A percentile compares a stretch with the other conserved stretches of the same genome.
These are phyloP conservation scores for Xanthoconium purpureum DNA, from an alignment of 768 basidiomycete genomes.

Conservation along the genomic window DNA sequence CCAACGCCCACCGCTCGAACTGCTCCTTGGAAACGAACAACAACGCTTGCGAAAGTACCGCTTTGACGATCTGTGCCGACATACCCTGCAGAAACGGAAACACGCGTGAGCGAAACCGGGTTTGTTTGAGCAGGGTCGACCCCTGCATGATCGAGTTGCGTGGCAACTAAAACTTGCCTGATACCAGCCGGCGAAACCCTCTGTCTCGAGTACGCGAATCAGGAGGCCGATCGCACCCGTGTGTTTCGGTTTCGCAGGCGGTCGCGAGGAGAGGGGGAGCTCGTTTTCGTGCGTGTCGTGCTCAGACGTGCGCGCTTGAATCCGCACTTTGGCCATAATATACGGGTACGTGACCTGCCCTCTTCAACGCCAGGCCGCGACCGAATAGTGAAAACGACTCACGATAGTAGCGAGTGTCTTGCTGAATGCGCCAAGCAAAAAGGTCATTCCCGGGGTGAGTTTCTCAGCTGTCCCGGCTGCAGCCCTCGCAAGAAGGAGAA, in stretches of 20 bases:
- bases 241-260: slow-evolving; percentile 40
- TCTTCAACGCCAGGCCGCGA: not conserved
- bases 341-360: slow-evolving; percentile 88
- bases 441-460: slow-evolving; percentile 74
- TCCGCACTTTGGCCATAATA: slow-evolving; percentile 94
- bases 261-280: not conserved
- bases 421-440: slow-evolving; percentile 85
- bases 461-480: slow-evolving; percentile 48
- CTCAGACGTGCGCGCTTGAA: slow-evolving; percentile 78
- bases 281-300: slow-evolving; percentile 36
- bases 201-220: slow-evolving; percentile 60
- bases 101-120: not conserved
- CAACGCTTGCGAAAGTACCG: slow-evolving; percentile 91
- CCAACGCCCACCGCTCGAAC: slow-evolving; percentile 85
- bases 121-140: not conserved
- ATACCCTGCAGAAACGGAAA: slow-evolving; percentile 64
- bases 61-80: slow-evolving; percentile 94
- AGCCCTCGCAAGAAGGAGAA: slow-evolving; percentile 57
- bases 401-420: slow-evolving; percentile 96
- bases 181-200: slow-evolving; percentile 94
- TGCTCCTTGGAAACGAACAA: slow-evolving; percentile 97
- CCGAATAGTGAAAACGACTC: slow-evolving; percentile 23
- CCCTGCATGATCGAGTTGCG: not conserved
- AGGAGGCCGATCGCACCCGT: slow-evolving; percentile 79
- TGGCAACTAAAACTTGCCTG: slow-evolving; percentile 48